Base-by-base conservation (phyloP, 352 stramenopile genomes). In the Globisporangium recalcitrans region DNA sequence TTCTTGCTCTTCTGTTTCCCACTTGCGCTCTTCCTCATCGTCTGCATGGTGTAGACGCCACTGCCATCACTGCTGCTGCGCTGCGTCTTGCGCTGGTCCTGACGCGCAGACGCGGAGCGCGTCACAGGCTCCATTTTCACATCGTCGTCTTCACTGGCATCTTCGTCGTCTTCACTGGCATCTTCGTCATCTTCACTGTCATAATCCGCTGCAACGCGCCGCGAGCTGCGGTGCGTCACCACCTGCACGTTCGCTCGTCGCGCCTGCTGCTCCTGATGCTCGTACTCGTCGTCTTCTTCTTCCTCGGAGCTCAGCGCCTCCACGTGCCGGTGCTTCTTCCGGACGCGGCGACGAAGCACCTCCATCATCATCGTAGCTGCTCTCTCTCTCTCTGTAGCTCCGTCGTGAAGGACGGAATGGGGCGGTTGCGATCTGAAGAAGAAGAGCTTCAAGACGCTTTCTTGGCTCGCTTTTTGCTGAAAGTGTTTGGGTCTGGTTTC, bases 231-330 rank as follows among this genome's bases (percentile, higher is more conserved):
- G 0, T 22, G 19, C 27, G 26, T 38, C 27, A 21, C 29, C n/a
- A 32, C 9, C 29, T 2, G 19, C 19, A 24, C 9, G n/a, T 27
- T 56, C 29, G 29, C 49, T 9, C 29, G 8, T 11, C 49, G 49
- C 49, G 19, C 1, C 27, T 56, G 51, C 51, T 56, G 47, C 24
- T 53, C 47, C 21, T 52, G 46, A 7, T 31, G 19, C 49, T 24
- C 27, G 51, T 44, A 40, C 16, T 27, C n/a, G n/a, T 57, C 19
- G 1, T 57, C 51, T 2, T 57, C 51, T 10, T 57, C 49, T 19
- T 55, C 49, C 6, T 56, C 51, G 4, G 29, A 44, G 51, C 38
- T 34, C 10, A 57, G 51, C 21, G 51, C 51, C n/a, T n/a, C n/a
- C 21, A 19, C 29, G 29, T n/a, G 29, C 3, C n/a, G 29, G 51